Base-by-base conservation (phyloP, 2,329 filamentous ascomycete genomes). In the Neocatenulostroma microsporum region DNA sequence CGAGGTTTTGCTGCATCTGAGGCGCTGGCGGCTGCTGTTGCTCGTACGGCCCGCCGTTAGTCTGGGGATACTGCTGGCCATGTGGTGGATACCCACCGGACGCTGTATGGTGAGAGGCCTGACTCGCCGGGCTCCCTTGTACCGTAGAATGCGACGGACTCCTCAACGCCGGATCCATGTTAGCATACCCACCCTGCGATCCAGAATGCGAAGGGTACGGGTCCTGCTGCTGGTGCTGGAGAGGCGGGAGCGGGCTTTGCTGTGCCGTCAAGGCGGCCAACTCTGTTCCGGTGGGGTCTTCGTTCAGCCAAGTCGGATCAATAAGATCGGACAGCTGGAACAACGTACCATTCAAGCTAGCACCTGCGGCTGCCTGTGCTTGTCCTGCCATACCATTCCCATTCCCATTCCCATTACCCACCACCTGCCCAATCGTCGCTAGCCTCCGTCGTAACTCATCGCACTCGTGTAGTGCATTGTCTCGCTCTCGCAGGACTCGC, bases 391-490 rank as follows among this genome's bases (percentile, higher is more conserved):
- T 25, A 15, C 13, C 32, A 13, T 20, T 23, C 23, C 17, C 36
- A n/a, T n/a, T n/a, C 20, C 28, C 28, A 9, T 13, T 39, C 30
- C 39, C 34, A 29, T 34, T 47, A 24, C 50, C 49, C 3, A 52
- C 51, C 14, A 57, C 50, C 10, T 48, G 46, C 29, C 48, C 51
- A 7, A 58, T 50, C 3, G 45, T 44, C 18, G 39, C 45, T 48
- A 94, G 63, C 21, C 78, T 74, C 55, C 74, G 70, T 53, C 78
- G 80, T 46, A 93, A 80, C 46, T 88, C 82, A 42, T 76, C 74
- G 64, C 91, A 89, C 63, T 94, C 85, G 21, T 76, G 75, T 63
- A 86, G 76, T 36, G 86, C 76, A 11, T 74, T 73, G 55, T 89
- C 82, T 30, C 57, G 49, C 60, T 86, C 79, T 21, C 76, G 71